Conservation (phyloP, 352 stramenopile species). For the Phytophthora multivora region DNA sequence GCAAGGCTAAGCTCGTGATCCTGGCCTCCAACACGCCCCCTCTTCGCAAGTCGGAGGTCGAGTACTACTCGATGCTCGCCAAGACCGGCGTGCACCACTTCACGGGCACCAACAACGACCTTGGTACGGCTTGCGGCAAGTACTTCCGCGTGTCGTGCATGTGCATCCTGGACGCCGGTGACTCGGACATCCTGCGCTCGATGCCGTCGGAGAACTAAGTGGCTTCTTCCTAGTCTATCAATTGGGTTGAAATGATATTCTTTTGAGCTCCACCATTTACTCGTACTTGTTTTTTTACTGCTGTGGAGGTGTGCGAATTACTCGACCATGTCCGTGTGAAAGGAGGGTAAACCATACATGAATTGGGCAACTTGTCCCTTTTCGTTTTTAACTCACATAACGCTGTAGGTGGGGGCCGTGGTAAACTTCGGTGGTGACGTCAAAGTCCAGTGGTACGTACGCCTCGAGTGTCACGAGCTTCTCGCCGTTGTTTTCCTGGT, state of each 20-base stretch:
- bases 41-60: constrained; percentile 98
- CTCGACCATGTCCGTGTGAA: too few species aligned
- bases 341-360: too few species aligned
- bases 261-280: constrained; percentile 23
- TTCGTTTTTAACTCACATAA: constrained; percentile 25
- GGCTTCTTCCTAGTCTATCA: constrained; percentile 10
- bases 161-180: constrained; percentile 96
- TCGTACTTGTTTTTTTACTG: not conserved
- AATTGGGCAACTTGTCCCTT: not conserved
- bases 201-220: constrained; percentile 57
- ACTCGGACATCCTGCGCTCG: constrained; percentile 98
- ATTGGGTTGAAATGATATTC: constrained; percentile 22
- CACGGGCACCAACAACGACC: constrained; percentile 97
- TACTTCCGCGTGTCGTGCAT: constrained; percentile 99
- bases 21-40: constrained; percentile 98
- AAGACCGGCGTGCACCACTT: constrained; percentile 99
- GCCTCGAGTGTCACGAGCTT: constrained; percentile 49
- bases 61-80: constrained; percentile 99
- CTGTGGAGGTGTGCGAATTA: too few species aligned
- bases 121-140: constrained; percentile 99
- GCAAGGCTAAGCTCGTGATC: constrained; percentile 98
- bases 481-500: constrained; percentile 8
- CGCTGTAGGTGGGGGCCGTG: constrained; percentile 44
- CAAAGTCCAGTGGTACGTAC: constrained; percentile 60
- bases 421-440: constrained; percentile 57